Evolutionary conservation across 192 early-diverging fungal species (phyloP).

Genomic region (Powellomyces hirtus): DNA sequence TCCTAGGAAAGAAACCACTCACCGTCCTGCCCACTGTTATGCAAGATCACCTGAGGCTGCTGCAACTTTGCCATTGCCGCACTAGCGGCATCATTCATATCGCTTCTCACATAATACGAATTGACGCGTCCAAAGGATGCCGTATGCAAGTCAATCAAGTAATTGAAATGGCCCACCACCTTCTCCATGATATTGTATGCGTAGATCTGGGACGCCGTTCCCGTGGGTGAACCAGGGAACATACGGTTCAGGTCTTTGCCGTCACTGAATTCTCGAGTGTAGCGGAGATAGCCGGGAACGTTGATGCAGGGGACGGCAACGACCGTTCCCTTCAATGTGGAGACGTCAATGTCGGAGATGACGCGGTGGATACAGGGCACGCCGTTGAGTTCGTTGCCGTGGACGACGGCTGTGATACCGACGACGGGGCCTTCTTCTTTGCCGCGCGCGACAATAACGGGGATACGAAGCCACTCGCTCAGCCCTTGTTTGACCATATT

Average conservation of each 20-base stretch:
- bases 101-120: no score
- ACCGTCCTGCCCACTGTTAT: constrained; percentile 69
- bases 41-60: no score
- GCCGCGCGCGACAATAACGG: constrained; percentile 77
- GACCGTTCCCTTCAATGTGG: constrained; percentile 74
- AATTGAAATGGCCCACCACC: constrained; percentile 77
- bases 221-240: constrained; percentile 69
- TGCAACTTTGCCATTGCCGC: no score
- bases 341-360: constrained; percentile 72
- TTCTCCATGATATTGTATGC: constrained; percentile 78
- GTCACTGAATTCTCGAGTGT: constrained; percentile 78
- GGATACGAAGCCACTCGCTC: constrained; percentile 62
- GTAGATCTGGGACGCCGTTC: constrained; percentile 79
- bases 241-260: constrained; percentile 84
- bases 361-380: constrained; percentile 87
- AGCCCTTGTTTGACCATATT: constrained; percentile 70
- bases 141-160: constrained; percentile 86
- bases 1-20: constrained; percentile 17
- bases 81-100: no score
- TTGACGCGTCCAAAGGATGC: constrained; percentile 83
- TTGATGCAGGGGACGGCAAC: constrained; percentile 89
- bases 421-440: constrained; percentile 43
- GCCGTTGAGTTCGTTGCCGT: constrained; percentile 92
- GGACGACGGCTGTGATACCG: constrained; percentile 83
- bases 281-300: constrained; percentile 77